Conservation (phyloP, 371 early-diverging fungal species). For the Rhizopus stolonifer region DNA sequence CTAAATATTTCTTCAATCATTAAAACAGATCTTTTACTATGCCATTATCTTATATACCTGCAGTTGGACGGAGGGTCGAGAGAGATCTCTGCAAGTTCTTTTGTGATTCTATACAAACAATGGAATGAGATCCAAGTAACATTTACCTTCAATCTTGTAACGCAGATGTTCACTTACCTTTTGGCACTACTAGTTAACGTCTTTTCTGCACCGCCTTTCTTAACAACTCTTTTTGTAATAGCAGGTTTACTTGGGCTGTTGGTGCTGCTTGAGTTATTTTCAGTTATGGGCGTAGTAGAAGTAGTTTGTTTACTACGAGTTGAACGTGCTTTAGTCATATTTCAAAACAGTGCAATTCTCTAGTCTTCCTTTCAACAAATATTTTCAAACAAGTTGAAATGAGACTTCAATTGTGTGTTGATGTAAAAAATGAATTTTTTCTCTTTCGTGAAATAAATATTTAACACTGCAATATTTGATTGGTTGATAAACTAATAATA, state of each 20-base stretch:
- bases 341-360: background rate
- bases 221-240: slow-evolving; percentile 22
- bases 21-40: background rate
- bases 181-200: slow-evolving; percentile 58
- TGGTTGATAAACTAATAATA: background rate
- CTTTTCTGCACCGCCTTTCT: slow-evolving; percentile 34
- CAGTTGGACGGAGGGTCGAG: slow-evolving; percentile 94
- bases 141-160: background rate
- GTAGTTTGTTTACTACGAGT: slow-evolving; percentile 22
- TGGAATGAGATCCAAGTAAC: background rate
- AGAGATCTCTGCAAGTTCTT: slow-evolving; percentile 93
- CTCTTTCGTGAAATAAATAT: background rate
- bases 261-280: background rate
- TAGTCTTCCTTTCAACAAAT: background rate
- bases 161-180: slow-evolving; percentile 42
- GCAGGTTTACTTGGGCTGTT: background rate
- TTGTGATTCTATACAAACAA: slow-evolving; percentile 77
- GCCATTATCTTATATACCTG: slow-evolving; percentile 51
- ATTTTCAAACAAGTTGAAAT: background rate
- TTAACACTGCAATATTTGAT: background rate
- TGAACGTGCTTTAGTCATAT: slow-evolving; percentile 36
- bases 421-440: background rate
- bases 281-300: slow-evolving; percentile 8
- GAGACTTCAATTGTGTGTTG: background rate
- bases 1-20: slow-evolving; percentile 26